These are phyloP conservation scores for Cerrena zonata DNA, from an alignment of 1,284 basidiomycete genomes.

Conservation along the genomic window DNA sequence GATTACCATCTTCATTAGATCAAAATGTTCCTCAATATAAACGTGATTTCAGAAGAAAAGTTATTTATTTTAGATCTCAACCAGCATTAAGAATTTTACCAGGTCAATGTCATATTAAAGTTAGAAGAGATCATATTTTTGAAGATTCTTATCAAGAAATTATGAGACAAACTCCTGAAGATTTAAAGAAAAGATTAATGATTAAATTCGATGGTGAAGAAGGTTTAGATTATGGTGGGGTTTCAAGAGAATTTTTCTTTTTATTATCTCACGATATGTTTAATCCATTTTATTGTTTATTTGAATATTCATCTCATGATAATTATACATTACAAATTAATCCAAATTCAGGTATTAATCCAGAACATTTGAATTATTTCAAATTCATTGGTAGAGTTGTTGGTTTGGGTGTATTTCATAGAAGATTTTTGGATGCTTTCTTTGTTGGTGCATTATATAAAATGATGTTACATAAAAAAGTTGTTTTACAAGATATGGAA, in stretches of 20 bases:
- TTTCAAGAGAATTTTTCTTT: conserved; percentile 99
- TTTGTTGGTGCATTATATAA: conserved; percentile 99
- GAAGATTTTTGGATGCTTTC: conserved; percentile 97
- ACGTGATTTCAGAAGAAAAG: conserved; percentile 95
- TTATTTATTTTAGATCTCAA: conserved; percentile 98
- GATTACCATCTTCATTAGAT: conserved; percentile 76
- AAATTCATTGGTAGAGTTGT: conserved; percentile 96
- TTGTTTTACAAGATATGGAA: conserved; percentile 82
- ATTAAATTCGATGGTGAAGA: conserved; percentile 99
- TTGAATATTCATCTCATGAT: conserved; percentile 98
- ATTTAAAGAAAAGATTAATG: conserved; percentile 95
- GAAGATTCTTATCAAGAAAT: conserved; percentile 96
- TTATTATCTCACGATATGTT: conserved; percentile 97
- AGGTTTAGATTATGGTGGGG: conserved; percentile 95
- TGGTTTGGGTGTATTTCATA: conserved; percentile 96
- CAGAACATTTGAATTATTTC: conserved; percentile 99
- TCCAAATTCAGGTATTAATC: conserved; percentile 94
- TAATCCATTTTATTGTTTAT: conserved; percentile 98
- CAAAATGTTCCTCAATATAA: conserved; percentile 99
- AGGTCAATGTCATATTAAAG: conserved; percentile 96
- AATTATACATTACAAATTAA: conserved; percentile 99
- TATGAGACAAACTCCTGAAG: conserved; percentile 90
- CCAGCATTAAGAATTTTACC: conserved; percentile 84
- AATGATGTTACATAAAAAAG: conserved; percentile 90
- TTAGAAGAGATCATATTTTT: conserved; percentile 87